Conservation (phyloP, 2,329 filamentous ascomycete genomes). For the Nemania diffusa region DNA sequence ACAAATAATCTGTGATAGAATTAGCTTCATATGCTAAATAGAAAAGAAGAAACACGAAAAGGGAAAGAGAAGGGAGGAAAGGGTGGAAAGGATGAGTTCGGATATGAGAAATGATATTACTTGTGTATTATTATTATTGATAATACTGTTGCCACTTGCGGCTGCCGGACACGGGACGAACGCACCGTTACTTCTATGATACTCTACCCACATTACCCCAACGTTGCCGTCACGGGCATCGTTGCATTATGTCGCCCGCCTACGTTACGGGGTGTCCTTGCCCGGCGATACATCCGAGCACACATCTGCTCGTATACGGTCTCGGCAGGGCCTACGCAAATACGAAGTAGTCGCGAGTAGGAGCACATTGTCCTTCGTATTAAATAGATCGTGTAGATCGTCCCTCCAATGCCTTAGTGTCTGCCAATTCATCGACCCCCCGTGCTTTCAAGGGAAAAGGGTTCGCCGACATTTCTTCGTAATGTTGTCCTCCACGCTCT, state of each 20-base stretch:
- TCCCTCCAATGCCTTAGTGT: background rate
- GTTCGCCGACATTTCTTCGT: background rate
- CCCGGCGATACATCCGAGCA: background rate
- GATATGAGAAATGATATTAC: background rate
- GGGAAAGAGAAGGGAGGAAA: no score
- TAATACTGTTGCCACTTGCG: background rate
- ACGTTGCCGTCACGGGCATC: background rate
- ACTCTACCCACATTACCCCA: conserved; percentile 9
- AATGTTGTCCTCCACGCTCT: conserved; percentile 22
- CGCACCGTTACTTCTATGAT: conserved; percentile 2
- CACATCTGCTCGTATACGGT: background rate
- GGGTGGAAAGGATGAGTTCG: background rate
- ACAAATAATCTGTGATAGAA: no score
- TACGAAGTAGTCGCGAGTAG: conserved; percentile 1
- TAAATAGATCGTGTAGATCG: background rate
- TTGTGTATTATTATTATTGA: background rate
- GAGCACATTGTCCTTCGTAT: background rate
- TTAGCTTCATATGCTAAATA: no score
- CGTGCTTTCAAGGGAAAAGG: background rate
- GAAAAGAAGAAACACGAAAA: no score
- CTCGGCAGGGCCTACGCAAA: background rate
- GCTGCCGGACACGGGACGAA: background rate
- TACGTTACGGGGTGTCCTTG: conserved; percentile 26
- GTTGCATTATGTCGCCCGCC: conserved; percentile 21
- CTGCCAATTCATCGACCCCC: background rate